Evolutionary conservation across 2,329 filamentous ascomycete species (phyloP).

Genomic region (Scedosporium dehoogii): DNA sequence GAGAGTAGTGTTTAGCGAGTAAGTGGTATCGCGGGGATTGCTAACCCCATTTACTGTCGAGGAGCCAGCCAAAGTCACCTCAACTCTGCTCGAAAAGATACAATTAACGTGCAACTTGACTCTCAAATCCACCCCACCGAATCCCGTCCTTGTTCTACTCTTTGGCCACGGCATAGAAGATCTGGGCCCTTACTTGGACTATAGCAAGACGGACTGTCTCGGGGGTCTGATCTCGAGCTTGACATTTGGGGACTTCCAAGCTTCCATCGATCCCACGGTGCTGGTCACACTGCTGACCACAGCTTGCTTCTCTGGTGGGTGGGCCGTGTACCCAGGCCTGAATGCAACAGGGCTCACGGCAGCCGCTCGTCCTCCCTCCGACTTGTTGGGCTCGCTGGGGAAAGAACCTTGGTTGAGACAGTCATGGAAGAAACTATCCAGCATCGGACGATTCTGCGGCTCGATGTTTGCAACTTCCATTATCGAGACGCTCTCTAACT

Average conservation of each 20-base stretch:
- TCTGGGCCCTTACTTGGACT: background rate
- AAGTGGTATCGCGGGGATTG: background rate
- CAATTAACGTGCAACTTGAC: background rate
- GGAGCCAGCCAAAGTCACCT: background rate
- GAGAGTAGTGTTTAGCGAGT: background rate
- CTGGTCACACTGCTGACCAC: constrained; percentile 7
- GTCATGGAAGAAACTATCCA: background rate
- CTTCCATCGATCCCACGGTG: constrained; percentile 4
- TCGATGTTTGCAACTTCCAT: constrained; percentile 4
- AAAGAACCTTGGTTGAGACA: background rate
- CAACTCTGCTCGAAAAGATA: background rate
- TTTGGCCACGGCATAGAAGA: background rate
- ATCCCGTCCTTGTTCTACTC: background rate
- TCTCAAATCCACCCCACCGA: too few relatives aligned
- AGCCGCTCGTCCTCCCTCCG: background rate
- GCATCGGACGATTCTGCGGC: background rate
- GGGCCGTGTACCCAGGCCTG: background rate
- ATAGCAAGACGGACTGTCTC: background rate
- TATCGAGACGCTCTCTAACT: background rate
- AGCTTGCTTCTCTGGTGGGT: constrained; percentile 7
- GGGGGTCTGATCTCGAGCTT: background rate
- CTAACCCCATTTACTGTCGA: background rate
- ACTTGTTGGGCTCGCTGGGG: background rate
- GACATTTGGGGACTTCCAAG: background rate
- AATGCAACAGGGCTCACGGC: background rate